phyloP scores from a whole-genome alignment of 805 yeast genomes.

The Candida quercuum region DNA sequence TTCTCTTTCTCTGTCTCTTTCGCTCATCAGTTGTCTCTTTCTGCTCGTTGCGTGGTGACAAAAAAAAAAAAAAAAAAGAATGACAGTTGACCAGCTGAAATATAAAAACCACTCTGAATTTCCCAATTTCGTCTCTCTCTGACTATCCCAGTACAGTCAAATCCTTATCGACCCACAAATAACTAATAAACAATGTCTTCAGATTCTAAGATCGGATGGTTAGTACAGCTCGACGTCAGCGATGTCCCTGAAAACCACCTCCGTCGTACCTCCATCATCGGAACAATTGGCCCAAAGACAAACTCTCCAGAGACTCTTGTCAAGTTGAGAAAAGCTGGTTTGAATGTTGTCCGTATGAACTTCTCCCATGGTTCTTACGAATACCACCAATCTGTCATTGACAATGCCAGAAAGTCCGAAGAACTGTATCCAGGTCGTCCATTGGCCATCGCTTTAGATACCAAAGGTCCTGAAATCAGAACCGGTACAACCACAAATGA shows the following conservation, averaged over 20 bases:
- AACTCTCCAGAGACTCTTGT: conserved; percentile 81
- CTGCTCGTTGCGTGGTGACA: too few relatives aligned
- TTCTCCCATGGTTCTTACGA: conserved; percentile 98
- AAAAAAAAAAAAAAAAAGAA: too few relatives aligned
- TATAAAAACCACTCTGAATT: background rate
- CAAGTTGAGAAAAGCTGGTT: conserved; percentile 91
- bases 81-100: background rate
- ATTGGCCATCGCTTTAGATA: conserved; percentile 95
- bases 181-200: conserved; percentile 9
- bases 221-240: conserved; percentile 20
- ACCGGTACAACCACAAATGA: conserved; percentile 89
- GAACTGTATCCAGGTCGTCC: conserved; percentile 92
- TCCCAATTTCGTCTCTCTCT: background rate
- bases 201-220: conserved; percentile 25
- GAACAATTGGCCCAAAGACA: conserved; percentile 98
- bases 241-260: conserved; percentile 24
- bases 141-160: background rate
- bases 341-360: conserved; percentile 98
- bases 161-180: background rate
- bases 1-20: background rate
- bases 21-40: background rate
- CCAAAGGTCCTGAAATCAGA: conserved; percentile 99
- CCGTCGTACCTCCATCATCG: conserved; percentile 93
- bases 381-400: conserved; percentile 95
- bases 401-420: conserved; percentile 94